These are phyloP conservation scores for Apophysomyces ossiformis DNA, from an alignment of 371 early-diverging fungal species.

Conservation along the genomic window DNA sequence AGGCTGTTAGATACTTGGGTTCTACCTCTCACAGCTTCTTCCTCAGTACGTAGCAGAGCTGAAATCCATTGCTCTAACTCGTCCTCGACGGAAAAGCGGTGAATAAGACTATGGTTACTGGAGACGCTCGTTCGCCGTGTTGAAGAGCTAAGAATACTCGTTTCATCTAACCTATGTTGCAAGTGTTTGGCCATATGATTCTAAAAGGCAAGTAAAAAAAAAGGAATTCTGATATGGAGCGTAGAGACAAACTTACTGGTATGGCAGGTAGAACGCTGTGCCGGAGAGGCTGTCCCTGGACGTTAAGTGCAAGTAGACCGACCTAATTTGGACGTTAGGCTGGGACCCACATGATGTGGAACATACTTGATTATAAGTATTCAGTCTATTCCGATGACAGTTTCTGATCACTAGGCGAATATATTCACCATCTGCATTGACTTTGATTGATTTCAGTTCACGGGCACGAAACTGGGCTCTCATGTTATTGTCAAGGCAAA, in stretches of 20 bases:
- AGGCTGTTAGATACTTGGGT: neutral
- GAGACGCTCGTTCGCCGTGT: slow-evolving; percentile 53
- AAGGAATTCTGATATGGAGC: neutral
- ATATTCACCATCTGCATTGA: slow-evolving; percentile 75
- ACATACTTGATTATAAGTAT: slow-evolving; percentile 77
- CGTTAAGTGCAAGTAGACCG: slow-evolving; percentile 29
- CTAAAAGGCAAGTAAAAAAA: slow-evolving; percentile 21
- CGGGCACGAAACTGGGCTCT: slow-evolving; percentile 57
- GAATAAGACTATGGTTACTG: slow-evolving; percentile 37
- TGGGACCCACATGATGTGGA: neutral
- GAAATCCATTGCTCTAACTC: slow-evolving; percentile 49
- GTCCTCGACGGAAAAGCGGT: slow-evolving; percentile 36
- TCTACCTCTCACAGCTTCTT: slow-evolving; percentile 43
- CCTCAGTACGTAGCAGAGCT: slow-evolving; percentile 41
- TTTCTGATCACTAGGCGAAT: slow-evolving; percentile 72
- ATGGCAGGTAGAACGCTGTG: slow-evolving; percentile 19
- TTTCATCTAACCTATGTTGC: slow-evolving; percentile 35
- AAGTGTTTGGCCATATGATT: slow-evolving; percentile 30
- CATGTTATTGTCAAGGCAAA: slow-evolving; percentile 50
- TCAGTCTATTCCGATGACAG: slow-evolving; percentile 72
- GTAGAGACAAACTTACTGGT: slow-evolving; percentile 18
- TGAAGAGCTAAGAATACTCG: slow-evolving; percentile 47
- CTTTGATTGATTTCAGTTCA: slow-evolving; percentile 77
- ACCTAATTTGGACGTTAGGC: slow-evolving; percentile 19
- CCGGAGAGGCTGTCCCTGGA: slow-evolving; percentile 30